Percentiles rank a stretch among this genome's conserved stretches.
phyloP scores from a whole-genome alignment of 2,329 filamentous ascomycete genomes.

The Neofusicoccum ribis region DNA sequence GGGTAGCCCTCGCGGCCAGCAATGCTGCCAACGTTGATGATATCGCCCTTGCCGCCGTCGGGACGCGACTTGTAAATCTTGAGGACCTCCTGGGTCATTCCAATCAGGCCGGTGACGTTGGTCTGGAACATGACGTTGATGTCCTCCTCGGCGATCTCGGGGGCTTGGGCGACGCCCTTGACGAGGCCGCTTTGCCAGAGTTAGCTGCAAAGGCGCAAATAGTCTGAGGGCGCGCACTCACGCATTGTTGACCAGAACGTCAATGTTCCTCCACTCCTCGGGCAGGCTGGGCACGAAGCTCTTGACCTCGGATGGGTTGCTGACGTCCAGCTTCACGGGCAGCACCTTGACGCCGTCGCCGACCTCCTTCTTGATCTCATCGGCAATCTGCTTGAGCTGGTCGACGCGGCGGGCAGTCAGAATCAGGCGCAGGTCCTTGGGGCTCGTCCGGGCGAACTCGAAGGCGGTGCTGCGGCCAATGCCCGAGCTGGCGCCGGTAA shows the following conservation, averaged over 20 bases:
- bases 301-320: slow-evolving; percentile 71
- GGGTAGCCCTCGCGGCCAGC: slow-evolving; percentile 86
- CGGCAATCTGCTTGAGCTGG: slow-evolving; percentile 71
- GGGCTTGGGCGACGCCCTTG: slow-evolving; percentile 82
- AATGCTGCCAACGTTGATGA: slow-evolving; percentile 93
- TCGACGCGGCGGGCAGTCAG: slow-evolving; percentile 87
- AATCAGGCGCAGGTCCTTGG: slow-evolving; percentile 77
- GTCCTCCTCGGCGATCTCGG: slow-evolving; percentile 78
- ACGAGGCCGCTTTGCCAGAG: slow-evolving; percentile 69
- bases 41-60: slow-evolving; percentile 79
- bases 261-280: slow-evolving; percentile 77
- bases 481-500: slow-evolving; percentile 91
- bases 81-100: slow-evolving; percentile 91
- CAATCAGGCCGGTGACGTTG: slow-evolving; percentile 92
- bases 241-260: slow-evolving; percentile 96
- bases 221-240: slow-evolving; percentile 39
- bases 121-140: slow-evolving; percentile 86
- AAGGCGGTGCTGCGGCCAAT: slow-evolving; percentile 83
- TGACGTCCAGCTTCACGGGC: slow-evolving; percentile 83
- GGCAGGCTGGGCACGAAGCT: slow-evolving; percentile 73
- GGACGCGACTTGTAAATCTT: slow-evolving; percentile 71
- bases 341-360: slow-evolving; percentile 76
- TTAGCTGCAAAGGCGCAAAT: background rate
- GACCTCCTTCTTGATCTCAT: slow-evolving; percentile 73
- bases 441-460: slow-evolving; percentile 87